Evolutionary conservation across 1,284 basidiomycete species (phyloP), one percentile per base, ranked within the genome.

Genomic region (Rhodotorula mucilaginosa): DNA sequence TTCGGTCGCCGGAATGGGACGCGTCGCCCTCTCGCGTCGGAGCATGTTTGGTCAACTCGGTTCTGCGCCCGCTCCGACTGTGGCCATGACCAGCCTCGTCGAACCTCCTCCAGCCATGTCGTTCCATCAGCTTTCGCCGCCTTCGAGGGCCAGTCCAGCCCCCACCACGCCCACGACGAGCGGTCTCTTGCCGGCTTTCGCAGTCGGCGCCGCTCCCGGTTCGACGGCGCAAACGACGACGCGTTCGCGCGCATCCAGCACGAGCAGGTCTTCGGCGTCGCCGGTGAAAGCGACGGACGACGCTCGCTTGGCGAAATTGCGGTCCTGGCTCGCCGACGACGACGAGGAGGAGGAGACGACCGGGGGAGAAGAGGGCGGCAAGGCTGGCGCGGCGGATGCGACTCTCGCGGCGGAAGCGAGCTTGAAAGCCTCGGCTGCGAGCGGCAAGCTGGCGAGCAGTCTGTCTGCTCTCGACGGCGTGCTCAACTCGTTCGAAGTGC

Each of bases 1-100:
- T 13, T 52, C 68, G 5, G 56, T 72, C 18, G 60, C 68, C 5
- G 76, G 76, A 7, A 77, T 77, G 76, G 76, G 76, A n/a, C 72
- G 76, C 2, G 74, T 77, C 39, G 70, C 74, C 1, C 61, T 76
- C 18, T 59, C 70, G 13, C 72, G 70, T 34, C 61, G 66, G 26
- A 61, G 63, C n/a, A 64, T 69, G 23, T 58, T 72, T 44, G 64
- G 67, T 34, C 39, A 29, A 23, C 66, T 71, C 6, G 71, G 72
- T 13, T 26, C 47, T 18, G 5, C 47, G 31, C 16, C 19, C 19
- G 58, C 60, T 39, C 46, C 44, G 31, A 21, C 15, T 29, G 29
- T 8, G 58, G 26, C 10, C 31, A 65, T 29, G 46, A 52, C 39
- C 7, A 56, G 21, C 44, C n/a, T 34, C 29, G 31, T 34, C n/a